Conservation (phyloP, 2,329 filamentous ascomycete species). For the Arthrobotrys pseudoclavata region DNA sequence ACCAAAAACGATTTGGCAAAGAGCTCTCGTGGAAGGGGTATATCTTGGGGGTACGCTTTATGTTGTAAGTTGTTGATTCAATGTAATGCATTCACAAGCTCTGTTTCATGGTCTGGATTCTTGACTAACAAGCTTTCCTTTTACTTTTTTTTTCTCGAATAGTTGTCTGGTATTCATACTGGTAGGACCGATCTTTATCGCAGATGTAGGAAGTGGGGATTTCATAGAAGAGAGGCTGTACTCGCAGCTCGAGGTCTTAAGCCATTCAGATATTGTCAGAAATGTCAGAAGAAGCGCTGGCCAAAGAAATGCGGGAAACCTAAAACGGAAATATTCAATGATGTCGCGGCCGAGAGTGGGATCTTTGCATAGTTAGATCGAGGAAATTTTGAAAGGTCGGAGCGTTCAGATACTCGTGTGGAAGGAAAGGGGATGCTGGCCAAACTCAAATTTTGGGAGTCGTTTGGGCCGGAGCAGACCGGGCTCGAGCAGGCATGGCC, state of each 20-base stretch:
- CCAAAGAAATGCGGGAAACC: background rate
- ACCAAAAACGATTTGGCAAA: background rate
- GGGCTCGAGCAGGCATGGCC: too few species aligned
- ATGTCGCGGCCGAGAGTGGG: too few species aligned
- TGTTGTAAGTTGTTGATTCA: background rate
- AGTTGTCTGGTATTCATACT: background rate
- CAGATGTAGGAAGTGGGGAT: background rate
- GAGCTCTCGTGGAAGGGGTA: background rate
- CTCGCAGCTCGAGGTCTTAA: background rate
- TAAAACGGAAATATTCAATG: background rate
- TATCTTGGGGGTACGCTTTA: background rate
- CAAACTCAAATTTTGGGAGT: too few species aligned
- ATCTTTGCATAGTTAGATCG: too few species aligned
- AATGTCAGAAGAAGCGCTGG: background rate
- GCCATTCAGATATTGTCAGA: background rate
- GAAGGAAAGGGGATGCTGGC: too few species aligned
- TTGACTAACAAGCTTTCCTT: background rate
- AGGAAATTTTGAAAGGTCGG: too few species aligned
- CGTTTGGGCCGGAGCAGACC: too few species aligned
- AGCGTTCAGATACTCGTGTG: too few species aligned
- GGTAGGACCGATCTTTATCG: background rate
- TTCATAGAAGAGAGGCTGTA: background rate
- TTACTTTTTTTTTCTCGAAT: background rate
- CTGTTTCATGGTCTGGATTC: background rate
- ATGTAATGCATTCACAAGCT: background rate